phyloP scores from a whole-genome alignment of 148 eudicot species.

The Salicornia ramosissima region DNA sequence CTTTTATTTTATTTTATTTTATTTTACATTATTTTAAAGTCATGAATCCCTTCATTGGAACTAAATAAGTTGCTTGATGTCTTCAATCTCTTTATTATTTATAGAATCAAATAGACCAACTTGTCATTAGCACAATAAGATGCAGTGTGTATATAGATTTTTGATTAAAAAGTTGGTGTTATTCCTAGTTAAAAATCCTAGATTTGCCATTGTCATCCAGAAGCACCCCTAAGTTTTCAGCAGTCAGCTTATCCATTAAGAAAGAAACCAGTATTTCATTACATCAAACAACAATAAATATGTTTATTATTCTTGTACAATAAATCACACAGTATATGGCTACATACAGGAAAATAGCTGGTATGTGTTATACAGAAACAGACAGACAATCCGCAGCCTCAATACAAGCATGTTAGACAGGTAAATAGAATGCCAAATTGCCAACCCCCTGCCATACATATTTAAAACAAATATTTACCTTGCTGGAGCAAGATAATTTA shows the following conservation, averaged over 20 bases:
- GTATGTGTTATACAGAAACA: neutral
- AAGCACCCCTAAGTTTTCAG: neutral
- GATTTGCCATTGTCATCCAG: no score
- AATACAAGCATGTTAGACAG: constrained; percentile 1
- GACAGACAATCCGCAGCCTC: neutral
- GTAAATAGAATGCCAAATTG: no score
- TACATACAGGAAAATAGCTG: constrained; percentile 3
- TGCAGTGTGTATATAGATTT: no score
- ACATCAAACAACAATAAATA: neutral
- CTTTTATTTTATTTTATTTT: no score
- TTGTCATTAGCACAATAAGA: no score
- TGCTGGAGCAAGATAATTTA: constrained; percentile 36
- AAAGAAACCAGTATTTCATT: neutral
- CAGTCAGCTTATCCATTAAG: neutral
- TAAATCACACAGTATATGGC: neutral
- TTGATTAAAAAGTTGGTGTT: no score
- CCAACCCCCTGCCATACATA: neutral
- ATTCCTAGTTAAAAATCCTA: no score
- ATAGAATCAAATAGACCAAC: no score
- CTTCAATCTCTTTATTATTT: no score
- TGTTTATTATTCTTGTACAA: neutral
- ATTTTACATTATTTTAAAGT: no score
- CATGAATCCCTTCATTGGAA: no score
- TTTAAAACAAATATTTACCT: constrained; percentile 31
- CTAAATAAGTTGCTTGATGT: no score